A percentile compares a stretch with the other conserved stretches of the same genome.
Evolutionary conservation across 78 protist genomes (phyloP).

Genomic region (Monocercomonoides exilis): DNA sequence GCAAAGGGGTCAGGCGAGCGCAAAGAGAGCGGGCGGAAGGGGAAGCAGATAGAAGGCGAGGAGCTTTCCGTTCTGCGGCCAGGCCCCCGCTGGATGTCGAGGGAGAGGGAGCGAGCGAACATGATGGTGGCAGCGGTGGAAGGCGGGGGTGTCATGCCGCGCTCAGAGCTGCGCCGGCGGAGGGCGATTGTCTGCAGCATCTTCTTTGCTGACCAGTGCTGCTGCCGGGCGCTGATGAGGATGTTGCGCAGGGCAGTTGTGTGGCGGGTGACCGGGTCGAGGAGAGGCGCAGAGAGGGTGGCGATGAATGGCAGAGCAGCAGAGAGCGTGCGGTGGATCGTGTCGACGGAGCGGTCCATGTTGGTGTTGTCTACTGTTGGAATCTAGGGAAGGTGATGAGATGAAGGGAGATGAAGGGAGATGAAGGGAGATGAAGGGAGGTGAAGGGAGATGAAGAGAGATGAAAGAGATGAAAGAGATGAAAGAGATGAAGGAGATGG

Average conservation of each 20-base stretch:
- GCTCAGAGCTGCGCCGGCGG: neutral
- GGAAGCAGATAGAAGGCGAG: too few species aligned
- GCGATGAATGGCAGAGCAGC: neutral
- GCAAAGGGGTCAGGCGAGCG: too few species aligned
- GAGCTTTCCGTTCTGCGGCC: too few species aligned
- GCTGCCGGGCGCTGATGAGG: neutral
- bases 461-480: neutral
- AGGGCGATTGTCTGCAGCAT: neutral
- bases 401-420: neutral
- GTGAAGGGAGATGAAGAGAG: neutral
- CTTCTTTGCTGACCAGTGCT: neutral
- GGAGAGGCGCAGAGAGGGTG: neutral
- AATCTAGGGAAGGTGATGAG: neutral
- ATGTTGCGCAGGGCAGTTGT: neutral
- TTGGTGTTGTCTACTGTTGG: constrained; percentile 39
- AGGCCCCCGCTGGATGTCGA: neutral
- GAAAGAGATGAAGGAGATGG: too few species aligned
- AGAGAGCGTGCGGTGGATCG: constrained; percentile 11
- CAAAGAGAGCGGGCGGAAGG: too few species aligned
- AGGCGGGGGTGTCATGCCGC: neutral
- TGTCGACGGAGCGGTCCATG: constrained; percentile 37
- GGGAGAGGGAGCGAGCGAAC: neutral
- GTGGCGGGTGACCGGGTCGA: neutral
- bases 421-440: neutral
- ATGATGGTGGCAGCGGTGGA: neutral